These are phyloP conservation scores for Chlorella sorokiniana DNA, from an alignment of 139 green algal genomes.

Conservation along the genomic window DNA sequence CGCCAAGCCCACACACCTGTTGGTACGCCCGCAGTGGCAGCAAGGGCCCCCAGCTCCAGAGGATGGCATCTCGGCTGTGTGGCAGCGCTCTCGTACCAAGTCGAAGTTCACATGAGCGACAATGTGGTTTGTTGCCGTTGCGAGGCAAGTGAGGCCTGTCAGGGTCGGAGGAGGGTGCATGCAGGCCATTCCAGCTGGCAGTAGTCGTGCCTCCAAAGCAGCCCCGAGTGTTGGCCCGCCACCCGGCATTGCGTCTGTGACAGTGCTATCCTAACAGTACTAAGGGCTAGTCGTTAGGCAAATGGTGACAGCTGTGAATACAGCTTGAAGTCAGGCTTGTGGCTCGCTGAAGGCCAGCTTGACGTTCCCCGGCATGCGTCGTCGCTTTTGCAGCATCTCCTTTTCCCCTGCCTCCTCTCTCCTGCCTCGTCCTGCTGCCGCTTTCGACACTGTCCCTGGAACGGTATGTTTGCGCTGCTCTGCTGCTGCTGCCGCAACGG, in stretches of 20 bases:
- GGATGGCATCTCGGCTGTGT: background rate
- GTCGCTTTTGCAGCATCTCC: background rate
- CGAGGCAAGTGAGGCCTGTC: too few relatives aligned
- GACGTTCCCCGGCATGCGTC: background rate
- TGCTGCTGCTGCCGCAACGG: constrained; percentile 16
- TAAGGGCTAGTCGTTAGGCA: background rate
- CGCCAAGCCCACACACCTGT: background rate
- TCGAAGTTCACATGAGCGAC: background rate
- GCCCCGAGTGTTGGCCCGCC: too few relatives aligned
- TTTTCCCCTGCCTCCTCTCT: too few relatives aligned
- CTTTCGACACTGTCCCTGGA: background rate
- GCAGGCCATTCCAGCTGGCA: too few relatives aligned
- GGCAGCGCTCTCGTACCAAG: background rate
- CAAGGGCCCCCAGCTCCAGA: constrained; percentile 40
- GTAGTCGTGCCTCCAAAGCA: too few relatives aligned
- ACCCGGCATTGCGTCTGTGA: too few relatives aligned
- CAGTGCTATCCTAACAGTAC: background rate
- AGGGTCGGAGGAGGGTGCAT: too few relatives aligned
- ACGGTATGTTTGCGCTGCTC: background rate
- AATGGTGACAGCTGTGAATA: background rate
- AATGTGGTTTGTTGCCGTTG: too few relatives aligned
- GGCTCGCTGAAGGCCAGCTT: constrained; percentile 14
- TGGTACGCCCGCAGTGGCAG: constrained; percentile 38
- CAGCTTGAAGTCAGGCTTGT: background rate
- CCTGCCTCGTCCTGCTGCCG: background rate